Base-by-base conservation (phyloP, 2,329 filamentous ascomycete species). In the Huntiella bhutanensis region DNA sequence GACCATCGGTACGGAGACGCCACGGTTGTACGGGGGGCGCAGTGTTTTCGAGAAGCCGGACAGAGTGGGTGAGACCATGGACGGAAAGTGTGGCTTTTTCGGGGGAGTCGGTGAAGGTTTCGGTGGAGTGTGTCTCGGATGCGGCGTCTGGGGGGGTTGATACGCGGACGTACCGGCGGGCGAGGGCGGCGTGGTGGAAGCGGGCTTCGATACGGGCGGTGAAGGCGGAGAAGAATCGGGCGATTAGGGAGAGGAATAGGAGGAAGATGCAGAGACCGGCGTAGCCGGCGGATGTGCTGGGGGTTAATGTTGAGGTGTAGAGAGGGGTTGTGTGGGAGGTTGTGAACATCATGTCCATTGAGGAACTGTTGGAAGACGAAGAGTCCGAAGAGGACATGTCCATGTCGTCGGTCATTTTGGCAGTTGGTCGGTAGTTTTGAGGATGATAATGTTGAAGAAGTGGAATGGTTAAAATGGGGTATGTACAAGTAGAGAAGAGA, bases 211-310 rank as follows among this genome's bases (percentile, higher is more conserved):
- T 71, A 61, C 65, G 75, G 63, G 64, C 74, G 58, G 84, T 85
- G 55, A 73, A 66, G 2, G 86, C 86, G 43, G 88, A 64, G 12
- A 94, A 67, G 15, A 68, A 63, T 45, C 87, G 81, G 56, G 80
- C 77, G 48, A 80, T 56, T 51, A 78, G 67, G 50, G 77, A 78
- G 44, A 96, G 76, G 39, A 81, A 54, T 58, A 94, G 77, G 49
- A 95, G 71, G 64, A 95, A 95, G 60, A 95, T 82, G 66, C 88
- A 93, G 22, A 85, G 93, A 47, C 77, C 88, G 1, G 84, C 85
- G 62, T 95, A 96, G 50, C 71, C 65, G 54, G 80, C 84, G 4
- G 70, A 65, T 33, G 65, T 77, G 22, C 58, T 62, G 4, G 88
- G 88, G 2, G 81, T 80, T 85, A 87, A 96, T 45, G 67, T 59